phyloP scores from a whole-genome alignment of 129 eudicot genomes.

The Artemisia argyi region DNA sequence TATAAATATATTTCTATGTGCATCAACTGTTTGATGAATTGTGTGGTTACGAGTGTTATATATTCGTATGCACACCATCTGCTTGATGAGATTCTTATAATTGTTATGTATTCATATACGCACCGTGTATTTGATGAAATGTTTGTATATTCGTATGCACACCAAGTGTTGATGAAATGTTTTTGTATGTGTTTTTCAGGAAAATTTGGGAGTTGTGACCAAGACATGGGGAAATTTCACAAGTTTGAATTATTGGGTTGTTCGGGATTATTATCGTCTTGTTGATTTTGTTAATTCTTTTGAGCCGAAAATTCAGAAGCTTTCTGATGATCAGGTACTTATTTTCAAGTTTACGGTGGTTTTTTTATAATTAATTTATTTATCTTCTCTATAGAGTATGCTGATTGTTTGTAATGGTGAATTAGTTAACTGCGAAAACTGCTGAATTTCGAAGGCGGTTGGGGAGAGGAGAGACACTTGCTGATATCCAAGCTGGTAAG shows the following conservation, averaged over 20 bases:
- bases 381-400: not conserved
- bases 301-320: constrained; percentile 60
- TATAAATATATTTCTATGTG: no score
- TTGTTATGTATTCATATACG: no score
- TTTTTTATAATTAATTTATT: not conserved
- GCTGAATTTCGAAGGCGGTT: constrained; percentile 70
- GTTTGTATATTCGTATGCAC: not conserved
- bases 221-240: constrained; percentile 64
- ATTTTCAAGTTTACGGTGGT: not conserved
- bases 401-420: constrained; percentile 7
- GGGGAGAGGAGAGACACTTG: constrained; percentile 78
- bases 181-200: constrained; percentile 44
- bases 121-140: not conserved
- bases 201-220: constrained; percentile 42
- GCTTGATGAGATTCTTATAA: no score
- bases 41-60: no score
- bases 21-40: no score
- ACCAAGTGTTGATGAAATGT: no score
- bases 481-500: constrained; percentile 89
- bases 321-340: constrained; percentile 79
- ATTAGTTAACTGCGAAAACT: constrained; percentile 79
- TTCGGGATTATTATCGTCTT: constrained; percentile 83
- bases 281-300: constrained; percentile 74
- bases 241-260: constrained; percentile 88
- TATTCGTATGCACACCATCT: no score